A percentile compares a stretch with the other conserved stretches of the same genome.
These are phyloP conservation scores for Penicillium sp. DNA, from an alignment of 2,329 filamentous ascomycete genomes.

Conservation along the genomic window DNA sequence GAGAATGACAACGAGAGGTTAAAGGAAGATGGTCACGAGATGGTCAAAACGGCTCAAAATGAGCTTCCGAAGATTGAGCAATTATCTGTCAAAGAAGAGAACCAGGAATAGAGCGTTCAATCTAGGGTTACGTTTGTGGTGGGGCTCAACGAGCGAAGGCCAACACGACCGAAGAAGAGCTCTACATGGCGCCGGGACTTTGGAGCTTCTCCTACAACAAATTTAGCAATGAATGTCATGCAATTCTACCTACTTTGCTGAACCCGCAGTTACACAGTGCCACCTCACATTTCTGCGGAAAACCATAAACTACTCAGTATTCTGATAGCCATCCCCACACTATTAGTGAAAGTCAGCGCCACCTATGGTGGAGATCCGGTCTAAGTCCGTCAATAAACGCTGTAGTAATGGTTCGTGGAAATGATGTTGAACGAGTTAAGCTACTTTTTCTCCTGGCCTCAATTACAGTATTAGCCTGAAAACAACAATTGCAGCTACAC, in stretches of 20 bases:
- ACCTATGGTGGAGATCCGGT: too few relatives aligned
- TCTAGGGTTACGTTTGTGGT: slow-evolving; percentile 1
- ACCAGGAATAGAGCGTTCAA: slow-evolving; percentile 1
- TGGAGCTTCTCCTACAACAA: slow-evolving; percentile 1
- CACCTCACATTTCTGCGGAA: slow-evolving; percentile 2
- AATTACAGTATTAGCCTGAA: too few relatives aligned
- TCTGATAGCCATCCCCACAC: too few relatives aligned
- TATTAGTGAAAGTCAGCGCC: too few relatives aligned
- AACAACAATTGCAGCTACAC: too few relatives aligned
- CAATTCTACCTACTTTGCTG: background rate
- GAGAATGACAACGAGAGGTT: slow-evolving; percentile 1
- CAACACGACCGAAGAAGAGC: slow-evolving; percentile 2
- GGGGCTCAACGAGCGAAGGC: slow-evolving; percentile 1
- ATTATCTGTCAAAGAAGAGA: slow-evolving; percentile 1
- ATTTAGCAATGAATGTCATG: background rate
- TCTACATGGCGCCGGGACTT: slow-evolving; percentile 2
- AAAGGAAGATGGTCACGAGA: slow-evolving; percentile 1
- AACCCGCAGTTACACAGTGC: slow-evolving; percentile 2
- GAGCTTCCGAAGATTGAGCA: slow-evolving; percentile 2
- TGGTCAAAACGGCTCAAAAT: slow-evolving; percentile 1
- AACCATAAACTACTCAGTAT: background rate
- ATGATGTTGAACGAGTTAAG: too few relatives aligned
- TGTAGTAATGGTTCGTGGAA: too few relatives aligned
- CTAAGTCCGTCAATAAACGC: too few relatives aligned
- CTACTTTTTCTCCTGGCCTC: too few relatives aligned